Conservation (phyloP, 108 stramenopile species). For the Heterococcus sp. region DNA sequence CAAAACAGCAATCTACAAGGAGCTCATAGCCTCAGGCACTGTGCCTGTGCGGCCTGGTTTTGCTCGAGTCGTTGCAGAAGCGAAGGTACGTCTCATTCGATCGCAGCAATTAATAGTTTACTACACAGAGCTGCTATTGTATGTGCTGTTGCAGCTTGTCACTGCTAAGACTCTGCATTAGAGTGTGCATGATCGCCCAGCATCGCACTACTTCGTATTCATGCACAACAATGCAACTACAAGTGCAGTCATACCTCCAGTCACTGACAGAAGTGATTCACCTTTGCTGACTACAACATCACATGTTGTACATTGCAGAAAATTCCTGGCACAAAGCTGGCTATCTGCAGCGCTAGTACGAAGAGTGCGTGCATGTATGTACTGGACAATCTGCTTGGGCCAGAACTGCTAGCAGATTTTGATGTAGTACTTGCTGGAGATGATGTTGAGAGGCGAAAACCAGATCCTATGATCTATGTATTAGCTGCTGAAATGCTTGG, state of each 20-base stretch:
- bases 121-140: too few relatives aligned
- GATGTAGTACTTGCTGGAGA: slow-evolving; percentile 48
- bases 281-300: too few relatives aligned
- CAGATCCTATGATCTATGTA: slow-evolving; percentile 43
- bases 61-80: slow-evolving; percentile 34
- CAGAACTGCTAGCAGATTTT: slow-evolving; percentile 32
- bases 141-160: too few relatives aligned
- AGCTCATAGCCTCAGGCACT: slow-evolving; percentile 21
- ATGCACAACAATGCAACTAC: too few relatives aligned
- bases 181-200: too few relatives aligned
- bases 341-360: slow-evolving; percentile 45
- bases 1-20: slow-evolving; percentile 49
- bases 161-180: too few relatives aligned
- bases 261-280: too few relatives aligned
- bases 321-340: slow-evolving; percentile 17
- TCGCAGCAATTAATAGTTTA: slow-evolving; percentile 15
- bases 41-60: slow-evolving; percentile 41
- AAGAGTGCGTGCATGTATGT: slow-evolving; percentile 46
- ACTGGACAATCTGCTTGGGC: slow-evolving; percentile 38
- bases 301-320: too few relatives aligned
- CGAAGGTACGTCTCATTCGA: too few relatives aligned
- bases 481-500: slow-evolving; percentile 35
- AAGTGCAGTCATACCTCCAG: too few relatives aligned
- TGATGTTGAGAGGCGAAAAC: slow-evolving; percentile 31
- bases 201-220: too few relatives aligned